Percentiles rank a stretch among this genome's conserved stretches.
phyloP scores from a whole-genome alignment of 352 stramenopile species.

The Globisporangium canariense region DNA sequence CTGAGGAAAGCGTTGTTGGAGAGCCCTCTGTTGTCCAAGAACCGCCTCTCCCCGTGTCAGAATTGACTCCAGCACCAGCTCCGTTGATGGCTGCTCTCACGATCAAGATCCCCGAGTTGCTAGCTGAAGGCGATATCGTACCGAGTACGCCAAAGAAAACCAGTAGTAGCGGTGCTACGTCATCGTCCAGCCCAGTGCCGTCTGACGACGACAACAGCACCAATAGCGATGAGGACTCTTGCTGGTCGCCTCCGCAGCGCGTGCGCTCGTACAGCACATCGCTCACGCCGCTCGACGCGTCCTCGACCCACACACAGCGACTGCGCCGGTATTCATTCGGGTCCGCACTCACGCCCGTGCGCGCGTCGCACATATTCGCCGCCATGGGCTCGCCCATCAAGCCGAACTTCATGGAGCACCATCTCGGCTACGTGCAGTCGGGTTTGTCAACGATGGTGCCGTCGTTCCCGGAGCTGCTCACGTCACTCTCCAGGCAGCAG shows the following conservation, averaged over 20 bases:
- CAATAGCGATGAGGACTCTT: not conserved
- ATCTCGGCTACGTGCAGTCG: constrained; percentile 16
- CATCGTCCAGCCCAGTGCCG: not conserved
- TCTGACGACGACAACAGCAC: not conserved
- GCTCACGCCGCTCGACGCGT: constrained; percentile 12
- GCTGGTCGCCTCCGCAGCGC: constrained; percentile 4
- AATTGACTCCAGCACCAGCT: not conserved
- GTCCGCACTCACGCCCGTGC: constrained; percentile 7
- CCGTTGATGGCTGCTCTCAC: not conserved
- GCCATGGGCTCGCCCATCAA: constrained; percentile 13
- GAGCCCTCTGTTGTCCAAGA: not conserved
- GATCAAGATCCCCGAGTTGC: no score
- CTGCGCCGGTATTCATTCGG: constrained; percentile 16
- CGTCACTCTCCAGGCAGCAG: constrained; percentile 11
- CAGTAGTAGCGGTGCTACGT: no score
- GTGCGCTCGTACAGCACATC: constrained; percentile 16
- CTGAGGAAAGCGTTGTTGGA: not conserved
- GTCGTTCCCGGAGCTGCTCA: constrained; percentile 9
- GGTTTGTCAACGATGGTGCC: constrained; percentile 15
- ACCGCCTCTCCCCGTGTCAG: not conserved
- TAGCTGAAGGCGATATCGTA: not conserved
- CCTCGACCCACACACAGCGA: constrained; percentile 13
- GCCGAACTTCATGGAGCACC: constrained; percentile 13
- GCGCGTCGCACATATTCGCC: constrained; percentile 5
- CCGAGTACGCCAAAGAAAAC: constrained; percentile 1